phyloP scores from a whole-genome alignment of 1,139 yeast species.

The Lodderomyces theae region DNA sequence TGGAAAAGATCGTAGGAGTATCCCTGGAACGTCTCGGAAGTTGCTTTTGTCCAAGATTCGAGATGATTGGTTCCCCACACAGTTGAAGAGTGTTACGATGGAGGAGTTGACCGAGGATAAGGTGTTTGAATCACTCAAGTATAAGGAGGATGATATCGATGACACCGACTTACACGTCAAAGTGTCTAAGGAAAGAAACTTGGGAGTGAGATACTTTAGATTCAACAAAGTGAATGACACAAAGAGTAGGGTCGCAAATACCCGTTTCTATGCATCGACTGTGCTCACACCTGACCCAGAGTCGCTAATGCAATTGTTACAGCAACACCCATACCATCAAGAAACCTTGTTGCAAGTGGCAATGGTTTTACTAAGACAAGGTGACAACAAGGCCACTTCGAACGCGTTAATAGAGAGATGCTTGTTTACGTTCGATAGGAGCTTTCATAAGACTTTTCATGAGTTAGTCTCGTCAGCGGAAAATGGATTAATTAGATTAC shows the following conservation, averaged over 20 bases:
- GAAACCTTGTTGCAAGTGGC: conserved; percentile 81
- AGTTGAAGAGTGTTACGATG: conserved; percentile 62
- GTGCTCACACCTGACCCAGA: conserved; percentile 73
- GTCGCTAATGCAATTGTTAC: conserved; percentile 53
- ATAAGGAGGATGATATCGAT: conserved; percentile 43
- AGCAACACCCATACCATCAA: conserved; percentile 68
- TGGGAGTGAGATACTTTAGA: conserved; percentile 56
- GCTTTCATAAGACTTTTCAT: conserved; percentile 39
- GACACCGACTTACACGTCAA: conserved; percentile 30
- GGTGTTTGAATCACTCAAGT: conserved; percentile 35
- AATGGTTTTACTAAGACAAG: conserved; percentile 70
- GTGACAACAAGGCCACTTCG: conserved; percentile 65
- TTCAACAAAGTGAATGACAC: conserved; percentile 42
- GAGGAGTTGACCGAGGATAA: conserved; percentile 47
- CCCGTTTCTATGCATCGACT: conserved; percentile 66
- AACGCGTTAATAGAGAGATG: conserved; percentile 75
- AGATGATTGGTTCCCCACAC: conserved; percentile 80
- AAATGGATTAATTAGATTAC: conserved; percentile 63
- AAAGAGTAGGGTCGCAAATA: conserved; percentile 48
- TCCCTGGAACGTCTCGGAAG: conserved; percentile 73
- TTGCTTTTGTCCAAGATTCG: conserved; percentile 67
- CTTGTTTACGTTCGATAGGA: conserved; percentile 73
- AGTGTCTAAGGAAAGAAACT: conserved; percentile 40
- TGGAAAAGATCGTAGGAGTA: conserved; percentile 68
- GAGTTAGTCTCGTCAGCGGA: conserved; percentile 50